These are phyloP conservation scores for Pilaira anomala DNA, from an alignment of 192 early-diverging fungal species.

Conservation along the genomic window DNA sequence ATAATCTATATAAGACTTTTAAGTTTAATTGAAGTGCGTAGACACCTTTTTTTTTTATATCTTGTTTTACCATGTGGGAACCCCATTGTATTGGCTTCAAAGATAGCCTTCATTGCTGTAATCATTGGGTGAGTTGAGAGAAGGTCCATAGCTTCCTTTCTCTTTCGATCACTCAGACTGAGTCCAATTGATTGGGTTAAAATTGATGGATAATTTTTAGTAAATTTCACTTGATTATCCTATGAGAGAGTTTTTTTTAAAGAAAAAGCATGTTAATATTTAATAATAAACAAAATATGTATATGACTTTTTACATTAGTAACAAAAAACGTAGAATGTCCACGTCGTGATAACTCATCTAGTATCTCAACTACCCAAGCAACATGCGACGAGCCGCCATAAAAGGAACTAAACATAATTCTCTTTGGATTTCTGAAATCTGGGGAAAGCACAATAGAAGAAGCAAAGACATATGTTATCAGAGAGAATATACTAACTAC, in stretches of 20 bases:
- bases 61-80: neutral
- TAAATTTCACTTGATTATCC: neutral
- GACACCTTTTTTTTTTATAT: neutral
- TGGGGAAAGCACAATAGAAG: too few relatives aligned
- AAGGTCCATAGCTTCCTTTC: too few relatives aligned
- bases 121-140: too few relatives aligned
- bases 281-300: neutral
- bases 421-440: constrained; percentile 2
- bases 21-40: neutral
- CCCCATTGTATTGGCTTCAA: too few relatives aligned
- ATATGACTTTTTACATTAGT: neutral
- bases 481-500: too few relatives aligned
- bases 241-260: too few relatives aligned
- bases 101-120: too few relatives aligned
- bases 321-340: neutral
- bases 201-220: too few relatives aligned
- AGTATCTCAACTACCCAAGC: constrained; percentile 10
- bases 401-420: neutral
- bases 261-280: too few relatives aligned
- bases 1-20: neutral
- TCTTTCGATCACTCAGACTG: too few relatives aligned
- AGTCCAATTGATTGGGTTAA: too few relatives aligned
- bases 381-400: constrained; percentile 3
- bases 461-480: too few relatives aligned
- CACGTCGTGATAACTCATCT: neutral